Conservation (phyloP, 164 flowering plant genomes). For the Stephania japonica region DNA sequence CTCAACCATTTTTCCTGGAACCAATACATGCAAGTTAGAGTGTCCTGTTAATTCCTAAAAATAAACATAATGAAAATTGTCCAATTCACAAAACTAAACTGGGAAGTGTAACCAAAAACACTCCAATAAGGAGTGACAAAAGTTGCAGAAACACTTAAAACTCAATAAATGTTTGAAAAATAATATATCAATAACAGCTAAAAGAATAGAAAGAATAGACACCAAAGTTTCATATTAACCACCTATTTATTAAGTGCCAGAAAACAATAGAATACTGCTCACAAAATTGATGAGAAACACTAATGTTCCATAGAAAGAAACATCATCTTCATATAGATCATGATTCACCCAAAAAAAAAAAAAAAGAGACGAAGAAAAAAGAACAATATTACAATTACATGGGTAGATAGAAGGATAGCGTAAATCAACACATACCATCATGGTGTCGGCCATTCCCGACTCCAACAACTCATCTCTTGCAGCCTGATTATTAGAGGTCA, state of each 20-base stretch:
- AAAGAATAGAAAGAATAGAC: background rate
- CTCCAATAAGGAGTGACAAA: background rate
- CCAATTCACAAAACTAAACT: background rate
- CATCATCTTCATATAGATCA: background rate
- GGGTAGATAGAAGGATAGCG: background rate
- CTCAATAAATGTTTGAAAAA: background rate
- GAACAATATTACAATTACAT: too few species aligned
- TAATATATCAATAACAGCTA: background rate
- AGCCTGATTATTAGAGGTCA: slow-evolving; percentile 48
- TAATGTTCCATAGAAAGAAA: background rate
- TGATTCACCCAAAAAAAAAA: background rate
- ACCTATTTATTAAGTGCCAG: too few species aligned
- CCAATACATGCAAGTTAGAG: background rate
- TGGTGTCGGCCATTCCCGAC: slow-evolving; percentile 82
- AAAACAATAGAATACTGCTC: too few species aligned
- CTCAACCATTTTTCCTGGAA: background rate
- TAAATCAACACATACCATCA: slow-evolving; percentile 38
- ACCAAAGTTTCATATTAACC: background rate
- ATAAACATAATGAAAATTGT: background rate
- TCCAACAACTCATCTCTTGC: slow-evolving; percentile 80
- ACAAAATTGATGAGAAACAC: too few species aligned
- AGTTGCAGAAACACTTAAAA: background rate
- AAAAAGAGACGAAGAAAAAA: background rate
- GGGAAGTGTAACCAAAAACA: background rate
- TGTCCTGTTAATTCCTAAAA: background rate